Evolutionary conservation across 768 basidiomycete genomes (phyloP).

Genomic region (Leucocoprinus leucothites): DNA sequence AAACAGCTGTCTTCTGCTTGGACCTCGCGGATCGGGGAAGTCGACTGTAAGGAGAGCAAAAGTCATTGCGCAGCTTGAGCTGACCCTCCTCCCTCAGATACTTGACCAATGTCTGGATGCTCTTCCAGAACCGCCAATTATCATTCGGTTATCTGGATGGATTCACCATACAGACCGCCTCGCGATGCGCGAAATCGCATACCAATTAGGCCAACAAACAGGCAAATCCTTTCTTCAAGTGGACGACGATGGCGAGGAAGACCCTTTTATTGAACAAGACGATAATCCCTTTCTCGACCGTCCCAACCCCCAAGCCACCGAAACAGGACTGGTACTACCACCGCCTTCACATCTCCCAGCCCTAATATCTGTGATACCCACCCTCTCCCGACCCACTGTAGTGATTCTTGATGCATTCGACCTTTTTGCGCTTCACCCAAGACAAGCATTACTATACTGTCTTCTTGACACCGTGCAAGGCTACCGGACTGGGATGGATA

Average conservation of each 20-base stretch:
- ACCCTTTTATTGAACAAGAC: constrained; percentile 30
- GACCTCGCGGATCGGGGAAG: constrained; percentile 86
- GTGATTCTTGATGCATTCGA: constrained; percentile 92
- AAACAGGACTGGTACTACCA: constrained; percentile 39
- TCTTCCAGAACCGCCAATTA: constrained; percentile 52
- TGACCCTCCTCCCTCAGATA: constrained; percentile 39
- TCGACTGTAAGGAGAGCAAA: constrained; percentile 49
- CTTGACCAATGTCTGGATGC: constrained; percentile 53
- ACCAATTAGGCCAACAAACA: constrained; percentile 78
- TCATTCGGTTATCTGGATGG: constrained; percentile 83
- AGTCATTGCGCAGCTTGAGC: constrained; percentile 6
- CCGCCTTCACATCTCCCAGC: constrained; percentile 70
- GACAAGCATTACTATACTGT: constrained; percentile 93
- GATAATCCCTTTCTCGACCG: constrained; percentile 49
- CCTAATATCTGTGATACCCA: constrained; percentile 73
- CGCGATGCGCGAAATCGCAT: constrained; percentile 90
- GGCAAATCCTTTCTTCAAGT: constrained; percentile 50
- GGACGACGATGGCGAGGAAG: constrained; percentile 22
- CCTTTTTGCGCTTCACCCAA: constrained; percentile 85
- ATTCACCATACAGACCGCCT: constrained; percentile 82
- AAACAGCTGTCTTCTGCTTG: constrained; percentile 87
- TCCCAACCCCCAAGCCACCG: constrained; percentile 12
- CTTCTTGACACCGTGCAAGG: constrained; percentile 93
- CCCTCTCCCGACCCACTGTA: constrained; percentile 74
- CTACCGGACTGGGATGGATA: constrained; percentile 56